Percentiles rank a stretch among this genome's conserved stretches.
Evolutionary conservation across 345 rosid species (phyloP).

Genomic region (Populus davidiana): DNA sequence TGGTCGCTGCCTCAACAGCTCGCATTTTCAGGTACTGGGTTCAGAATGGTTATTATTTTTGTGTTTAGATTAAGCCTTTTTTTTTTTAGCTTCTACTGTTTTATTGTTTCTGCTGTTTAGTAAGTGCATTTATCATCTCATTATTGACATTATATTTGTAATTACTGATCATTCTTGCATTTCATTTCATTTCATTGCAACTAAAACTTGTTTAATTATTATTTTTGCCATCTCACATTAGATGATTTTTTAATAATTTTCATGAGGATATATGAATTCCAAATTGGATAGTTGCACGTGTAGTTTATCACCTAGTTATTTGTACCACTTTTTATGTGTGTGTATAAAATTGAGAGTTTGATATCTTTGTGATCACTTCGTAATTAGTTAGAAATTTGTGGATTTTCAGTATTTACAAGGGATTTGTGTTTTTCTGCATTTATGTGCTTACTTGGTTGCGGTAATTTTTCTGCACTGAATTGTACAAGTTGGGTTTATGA

Average conservation of each 20-base stretch:
- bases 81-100: neutral
- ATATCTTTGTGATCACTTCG: too few relatives aligned
- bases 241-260: neutral
- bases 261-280: slow-evolving; percentile 1
- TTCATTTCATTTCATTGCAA: neutral
- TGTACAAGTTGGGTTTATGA: neutral
- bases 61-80: neutral
- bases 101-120: neutral
- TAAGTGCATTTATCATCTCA: neutral
- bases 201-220: neutral
- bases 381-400: too few relatives aligned
- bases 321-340: neutral
- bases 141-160: neutral
- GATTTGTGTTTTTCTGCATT: neutral
- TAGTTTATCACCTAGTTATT: neutral
- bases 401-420: too few relatives aligned
- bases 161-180: neutral
- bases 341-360: neutral
- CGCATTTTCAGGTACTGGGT: slow-evolving; percentile 67
- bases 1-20: slow-evolving; percentile 63
- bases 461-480: neutral
- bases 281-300: neutral
- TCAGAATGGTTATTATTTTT: neutral
- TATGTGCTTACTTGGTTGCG: neutral
- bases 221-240: neutral